These are phyloP conservation scores for Brassica napus DNA, from an alignment of 345 rosid species.

Conservation along the genomic window DNA sequence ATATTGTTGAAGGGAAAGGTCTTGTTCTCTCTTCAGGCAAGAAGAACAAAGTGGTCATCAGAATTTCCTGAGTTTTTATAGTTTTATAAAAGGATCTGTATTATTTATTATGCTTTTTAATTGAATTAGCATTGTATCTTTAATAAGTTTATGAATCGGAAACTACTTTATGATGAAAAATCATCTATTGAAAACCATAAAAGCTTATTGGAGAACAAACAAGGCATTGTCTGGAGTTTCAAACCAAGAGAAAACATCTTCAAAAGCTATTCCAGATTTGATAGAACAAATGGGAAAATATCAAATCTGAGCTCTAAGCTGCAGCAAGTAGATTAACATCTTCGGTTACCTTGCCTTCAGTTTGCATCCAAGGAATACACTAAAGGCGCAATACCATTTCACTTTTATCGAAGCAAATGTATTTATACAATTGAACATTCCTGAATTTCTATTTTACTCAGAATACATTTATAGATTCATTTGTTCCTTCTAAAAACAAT, in stretches of 20 bases:
- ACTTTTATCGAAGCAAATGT: too few relatives aligned
- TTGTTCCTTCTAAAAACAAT: background rate
- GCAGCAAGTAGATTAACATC: constrained; percentile 31
- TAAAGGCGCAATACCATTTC: background rate
- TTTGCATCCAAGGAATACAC: background rate
- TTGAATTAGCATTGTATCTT: background rate
- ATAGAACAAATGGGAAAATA: constrained; percentile 3
- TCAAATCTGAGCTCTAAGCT: constrained; percentile 27
- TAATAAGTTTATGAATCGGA: background rate
- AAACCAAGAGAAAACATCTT: constrained; percentile 24
- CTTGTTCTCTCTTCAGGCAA: constrained; percentile 91
- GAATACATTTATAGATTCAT: background rate
- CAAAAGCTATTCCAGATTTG: constrained; percentile 25
- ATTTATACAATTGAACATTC: background rate
- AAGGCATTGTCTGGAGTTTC: constrained; percentile 7
- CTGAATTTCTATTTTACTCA: background rate
- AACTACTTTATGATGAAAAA: background rate
- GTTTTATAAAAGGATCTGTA: too few relatives aligned
- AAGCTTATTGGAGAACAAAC: constrained; percentile 25
- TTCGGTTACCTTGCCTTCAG: constrained; percentile 25
- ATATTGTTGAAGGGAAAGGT: constrained; percentile 85
- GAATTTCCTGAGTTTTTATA: constrained; percentile 37
- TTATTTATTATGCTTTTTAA: too few relatives aligned
- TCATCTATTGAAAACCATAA: background rate
- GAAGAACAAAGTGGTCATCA: constrained; percentile 89